Percentiles rank a stretch among this genome's conserved stretches.
Conservation (phyloP, 163 green algal genomes). For the Chloromonas sp. region DNA sequence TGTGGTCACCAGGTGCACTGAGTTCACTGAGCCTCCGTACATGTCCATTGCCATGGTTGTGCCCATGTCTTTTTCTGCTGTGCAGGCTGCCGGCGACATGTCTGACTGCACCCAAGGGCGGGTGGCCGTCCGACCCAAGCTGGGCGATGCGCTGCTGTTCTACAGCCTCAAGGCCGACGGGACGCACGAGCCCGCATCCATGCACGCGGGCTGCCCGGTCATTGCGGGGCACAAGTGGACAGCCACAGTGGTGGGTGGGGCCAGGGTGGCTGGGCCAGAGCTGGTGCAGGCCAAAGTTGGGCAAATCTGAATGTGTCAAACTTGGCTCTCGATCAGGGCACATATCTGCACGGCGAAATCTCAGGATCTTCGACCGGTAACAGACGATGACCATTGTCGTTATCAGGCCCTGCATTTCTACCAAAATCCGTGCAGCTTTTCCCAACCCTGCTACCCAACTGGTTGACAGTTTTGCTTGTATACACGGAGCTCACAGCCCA, state of each 20-base stretch:
- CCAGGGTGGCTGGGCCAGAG: not conserved
- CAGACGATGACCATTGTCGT: too few species aligned
- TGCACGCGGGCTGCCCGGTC: conserved; percentile 74
- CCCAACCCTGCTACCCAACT: too few species aligned
- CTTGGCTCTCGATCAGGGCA: not conserved
- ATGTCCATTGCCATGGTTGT: too few species aligned
- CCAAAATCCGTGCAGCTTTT: too few species aligned
- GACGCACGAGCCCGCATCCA: conserved; percentile 37
- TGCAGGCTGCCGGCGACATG: conserved; percentile 7
- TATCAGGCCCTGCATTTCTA: too few species aligned
- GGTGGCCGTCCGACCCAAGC: conserved; percentile 51
- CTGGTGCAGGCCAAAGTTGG: not conserved
- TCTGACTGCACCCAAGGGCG: conserved; percentile 45
- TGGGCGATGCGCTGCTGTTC: conserved; percentile 71
- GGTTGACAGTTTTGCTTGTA: too few species aligned
- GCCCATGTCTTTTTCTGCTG: not conserved
- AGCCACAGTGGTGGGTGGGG: conserved; percentile 26
- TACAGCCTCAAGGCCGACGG: conserved; percentile 48
- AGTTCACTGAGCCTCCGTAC: too few species aligned
- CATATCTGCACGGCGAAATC: not conserved
- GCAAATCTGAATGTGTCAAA: not conserved
- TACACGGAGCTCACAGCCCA: too few species aligned
- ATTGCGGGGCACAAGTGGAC: conserved; percentile 57
- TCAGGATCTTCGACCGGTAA: too few species aligned
- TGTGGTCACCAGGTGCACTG: too few species aligned